These are phyloP conservation scores for Cyberlindnera euphorbiiphila DNA, from an alignment of 805 yeast species.

Conservation along the genomic window DNA sequence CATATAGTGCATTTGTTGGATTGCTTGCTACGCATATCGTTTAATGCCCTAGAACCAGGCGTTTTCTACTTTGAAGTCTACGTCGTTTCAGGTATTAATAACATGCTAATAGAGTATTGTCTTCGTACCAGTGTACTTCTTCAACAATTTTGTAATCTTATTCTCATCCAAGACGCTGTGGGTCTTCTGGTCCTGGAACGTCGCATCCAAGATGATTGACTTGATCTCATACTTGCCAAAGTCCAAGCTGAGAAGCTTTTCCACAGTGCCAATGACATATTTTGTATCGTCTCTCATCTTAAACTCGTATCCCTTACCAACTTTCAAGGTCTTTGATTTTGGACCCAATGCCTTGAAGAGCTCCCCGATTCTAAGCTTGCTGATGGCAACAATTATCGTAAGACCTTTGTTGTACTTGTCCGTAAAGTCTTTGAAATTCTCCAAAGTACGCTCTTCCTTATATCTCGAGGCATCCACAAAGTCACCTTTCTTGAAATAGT, in stretches of 20 bases:
- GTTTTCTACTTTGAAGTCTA: too few relatives aligned
- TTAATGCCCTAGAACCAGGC: too few relatives aligned
- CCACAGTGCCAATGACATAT: constrained; percentile 27
- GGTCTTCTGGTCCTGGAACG: constrained; percentile 27
- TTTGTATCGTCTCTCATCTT: constrained; percentile 26
- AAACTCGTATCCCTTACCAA: constrained; percentile 28
- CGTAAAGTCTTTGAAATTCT: constrained; percentile 53
- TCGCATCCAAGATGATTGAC: constrained; percentile 26
- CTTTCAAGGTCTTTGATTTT: constrained; percentile 24
- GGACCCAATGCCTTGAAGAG: constrained; percentile 56
- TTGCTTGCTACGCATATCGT: too few relatives aligned
- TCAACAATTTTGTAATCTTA: constrained; percentile 21
- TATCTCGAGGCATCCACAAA: constrained; percentile 62
- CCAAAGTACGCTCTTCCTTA: constrained; percentile 48
- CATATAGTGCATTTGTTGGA: too few relatives aligned
- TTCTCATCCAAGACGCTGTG: constrained; percentile 27
- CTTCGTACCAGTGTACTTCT: constrained; percentile 25
- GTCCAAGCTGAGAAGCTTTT: constrained; percentile 21
- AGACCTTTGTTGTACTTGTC: constrained; percentile 43
- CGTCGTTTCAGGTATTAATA: too few relatives aligned
- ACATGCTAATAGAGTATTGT: constrained; percentile 27
- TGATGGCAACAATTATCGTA: constrained; percentile 56
- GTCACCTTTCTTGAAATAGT: constrained; percentile 54
- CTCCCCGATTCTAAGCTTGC: constrained; percentile 87
- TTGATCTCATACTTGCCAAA: constrained; percentile 21